Conservation (phyloP, 768 basidiomycete genomes). For the Collybiopsis confluens region DNA sequence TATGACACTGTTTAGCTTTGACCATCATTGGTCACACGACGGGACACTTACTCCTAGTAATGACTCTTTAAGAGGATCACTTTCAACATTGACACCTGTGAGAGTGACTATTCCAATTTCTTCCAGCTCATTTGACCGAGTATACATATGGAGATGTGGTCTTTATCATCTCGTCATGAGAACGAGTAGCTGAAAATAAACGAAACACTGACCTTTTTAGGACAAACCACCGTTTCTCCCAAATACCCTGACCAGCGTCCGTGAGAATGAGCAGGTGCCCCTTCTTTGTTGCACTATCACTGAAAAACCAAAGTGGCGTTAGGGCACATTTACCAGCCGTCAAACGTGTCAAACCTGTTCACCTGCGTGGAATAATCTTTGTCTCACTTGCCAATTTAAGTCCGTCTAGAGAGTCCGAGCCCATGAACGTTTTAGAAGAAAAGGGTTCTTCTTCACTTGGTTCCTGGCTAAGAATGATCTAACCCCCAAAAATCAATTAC, state of each 20-base stretch:
- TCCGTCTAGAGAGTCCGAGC: constrained; percentile 40
- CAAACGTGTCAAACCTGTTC: constrained; percentile 16
- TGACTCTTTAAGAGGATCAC: constrained; percentile 82
- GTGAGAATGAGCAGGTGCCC: constrained; percentile 77
- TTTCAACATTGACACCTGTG: constrained; percentile 78
- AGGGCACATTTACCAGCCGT: not conserved
- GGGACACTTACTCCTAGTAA: constrained; percentile 70
- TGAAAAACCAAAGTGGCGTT: constrained; percentile 22
- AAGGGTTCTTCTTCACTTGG: constrained; percentile 51
- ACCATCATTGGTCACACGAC: not conserved
- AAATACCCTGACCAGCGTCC: constrained; percentile 74
- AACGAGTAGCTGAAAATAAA: constrained; percentile 2
- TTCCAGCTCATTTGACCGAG: constrained; percentile 78
- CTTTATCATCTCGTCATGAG: constrained; percentile 33
- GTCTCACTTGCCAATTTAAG: constrained; percentile 71
- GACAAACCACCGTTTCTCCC: constrained; percentile 86
- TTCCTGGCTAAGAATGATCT: constrained; percentile 81
- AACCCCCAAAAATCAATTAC: constrained; percentile 8
- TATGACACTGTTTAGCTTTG: constrained; percentile 22
- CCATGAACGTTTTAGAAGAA: constrained; percentile 26
- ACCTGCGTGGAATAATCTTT: constrained; percentile 73
- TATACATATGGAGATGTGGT: constrained; percentile 87
- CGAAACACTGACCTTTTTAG: constrained; percentile 59
- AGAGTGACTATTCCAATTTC: constrained; percentile 83
- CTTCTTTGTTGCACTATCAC: constrained; percentile 80